These are phyloP conservation scores for Mortierella antarctica DNA, from an alignment of 192 early-diverging fungal genomes.

Conservation along the genomic window DNA sequence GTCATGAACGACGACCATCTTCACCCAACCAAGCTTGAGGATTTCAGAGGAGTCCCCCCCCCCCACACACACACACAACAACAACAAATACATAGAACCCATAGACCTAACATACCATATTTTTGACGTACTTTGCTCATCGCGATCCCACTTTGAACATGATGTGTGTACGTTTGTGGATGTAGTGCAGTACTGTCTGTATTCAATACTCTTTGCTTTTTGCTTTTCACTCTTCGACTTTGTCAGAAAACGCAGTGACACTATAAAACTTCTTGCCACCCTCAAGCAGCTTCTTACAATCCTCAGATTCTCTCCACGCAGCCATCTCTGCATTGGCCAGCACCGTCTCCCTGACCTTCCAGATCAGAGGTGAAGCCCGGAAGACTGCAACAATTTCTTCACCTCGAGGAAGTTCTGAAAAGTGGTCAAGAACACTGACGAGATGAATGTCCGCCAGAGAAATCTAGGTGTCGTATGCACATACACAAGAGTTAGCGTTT, in stretches of 20 bases:
- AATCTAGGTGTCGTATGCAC: not conserved
- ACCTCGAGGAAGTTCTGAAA: slow-evolving; percentile 22
- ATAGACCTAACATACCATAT: too few relatives aligned
- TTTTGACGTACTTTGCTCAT: too few relatives aligned
- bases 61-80: too few relatives aligned
- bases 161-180: too few relatives aligned
- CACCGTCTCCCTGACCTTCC: slow-evolving; percentile 26
- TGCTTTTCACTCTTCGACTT: not conserved
- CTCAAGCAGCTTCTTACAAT: not conserved
- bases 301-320: slow-evolving; percentile 11
- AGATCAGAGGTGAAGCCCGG: slow-evolving; percentile 8
- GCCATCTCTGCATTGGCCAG: slow-evolving; percentile 15
- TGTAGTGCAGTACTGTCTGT: too few relatives aligned
- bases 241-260: not conserved
- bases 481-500: not conserved
- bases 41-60: too few relatives aligned
- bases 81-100: too few relatives aligned
- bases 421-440: slow-evolving; percentile 24
- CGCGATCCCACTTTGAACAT: too few relatives aligned
- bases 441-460: slow-evolving; percentile 34
- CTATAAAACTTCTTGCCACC: slow-evolving; percentile 10
- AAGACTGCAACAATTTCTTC: slow-evolving; percentile 18
- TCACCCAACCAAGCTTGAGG: too few relatives aligned
- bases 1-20: too few relatives aligned
- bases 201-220: not conserved